Percentiles rank a stretch among this genome's conserved stretches.
Conservation (phyloP, 306 rosid species). For the Chamaecrista fasciculata region DNA sequence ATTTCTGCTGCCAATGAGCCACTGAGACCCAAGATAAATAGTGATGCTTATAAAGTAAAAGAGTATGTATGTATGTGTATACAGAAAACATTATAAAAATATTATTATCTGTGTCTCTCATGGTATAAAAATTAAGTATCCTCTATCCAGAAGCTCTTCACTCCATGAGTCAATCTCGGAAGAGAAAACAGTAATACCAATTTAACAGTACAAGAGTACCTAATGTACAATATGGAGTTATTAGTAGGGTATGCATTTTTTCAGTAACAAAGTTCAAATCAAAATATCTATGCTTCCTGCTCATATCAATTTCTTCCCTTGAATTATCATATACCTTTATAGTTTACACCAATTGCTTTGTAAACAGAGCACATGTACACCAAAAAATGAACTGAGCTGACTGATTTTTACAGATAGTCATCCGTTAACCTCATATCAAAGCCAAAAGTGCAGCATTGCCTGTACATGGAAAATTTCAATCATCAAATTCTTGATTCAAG, state of each 20-base stretch:
- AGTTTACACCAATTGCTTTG: conserved; percentile 20
- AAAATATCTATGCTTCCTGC: conserved; percentile 27
- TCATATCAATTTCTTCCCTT: conserved; percentile 7
- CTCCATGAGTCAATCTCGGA: conserved; percentile 10
- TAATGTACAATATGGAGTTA: conserved; percentile 35
- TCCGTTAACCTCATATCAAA: conserved; percentile 44
- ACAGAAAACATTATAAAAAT: too few species aligned
- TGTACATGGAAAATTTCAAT: conserved; percentile 44
- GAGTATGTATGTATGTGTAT: too few species aligned
- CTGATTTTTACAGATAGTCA: conserved; percentile 23
- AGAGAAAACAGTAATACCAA: conserved; percentile 12
- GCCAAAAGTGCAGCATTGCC: conserved; percentile 96
- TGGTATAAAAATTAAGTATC: not conserved
- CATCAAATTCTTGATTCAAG: conserved; percentile 13
- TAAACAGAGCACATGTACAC: conserved; percentile 23
- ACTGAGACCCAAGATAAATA: too few species aligned
- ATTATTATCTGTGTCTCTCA: too few species aligned
- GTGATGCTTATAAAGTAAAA: too few species aligned
- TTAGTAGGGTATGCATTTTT: conserved; percentile 28
- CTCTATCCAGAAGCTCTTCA: not conserved
- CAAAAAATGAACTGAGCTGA: conserved; percentile 27
- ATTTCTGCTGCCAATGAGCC: too few species aligned
- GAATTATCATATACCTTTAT: not conserved
- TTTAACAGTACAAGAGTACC: conserved; percentile 25
- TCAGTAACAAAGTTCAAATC: conserved; percentile 27